Base-by-base conservation (phyloP, 129 eudicot genomes). In the Tagetes erecta region DNA sequence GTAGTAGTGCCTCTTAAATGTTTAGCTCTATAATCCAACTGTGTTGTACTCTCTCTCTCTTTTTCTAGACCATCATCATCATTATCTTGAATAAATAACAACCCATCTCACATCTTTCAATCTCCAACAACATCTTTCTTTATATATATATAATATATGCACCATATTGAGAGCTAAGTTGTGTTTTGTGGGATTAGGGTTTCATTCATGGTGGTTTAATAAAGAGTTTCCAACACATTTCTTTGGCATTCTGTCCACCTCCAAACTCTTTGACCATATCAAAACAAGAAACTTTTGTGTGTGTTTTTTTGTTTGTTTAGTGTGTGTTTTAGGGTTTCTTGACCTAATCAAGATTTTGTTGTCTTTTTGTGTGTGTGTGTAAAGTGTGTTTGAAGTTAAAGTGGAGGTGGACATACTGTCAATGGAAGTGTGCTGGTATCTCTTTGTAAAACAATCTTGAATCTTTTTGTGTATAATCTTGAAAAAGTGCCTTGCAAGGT, bases 211-310 rank as follows among this genome's bases (percentile, higher is more conserved):
- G 80, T 3, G 83, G 92, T 89, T 92, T 89, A 47, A 70, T 93
- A 87, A 87, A 92, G 97, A 82, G 96, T 79, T 84, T 82, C 80
- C 87, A 51, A 62, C 93, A 86, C 93, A 92, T 86, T 79, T 89
- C 83, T 68, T 92, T 92, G 97, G 97, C 97, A 92, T 92, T 92
- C 97, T 92, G 97, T 92, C 97, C 97, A 92, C 97, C 97, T 92
- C 97, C 92, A 49, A 20, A 45, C 53, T 38, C 36, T 35, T 45
- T 39, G 13, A 52, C 52, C 67, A 76, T 33, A 68, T 13, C 34
- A 47, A 47, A 47, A 47, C n/a, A 47, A 47, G 52, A 47, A 10
- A 11, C 52, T 44, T 6, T 6, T 7, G 49, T 44, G 11, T 44
- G 8, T 0, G 6, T 42, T 5, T 42, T 42, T 5, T 42, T 6